Base-by-base conservation (phyloP, 352 stramenopile genomes). In the Peronospora destructor region DNA sequence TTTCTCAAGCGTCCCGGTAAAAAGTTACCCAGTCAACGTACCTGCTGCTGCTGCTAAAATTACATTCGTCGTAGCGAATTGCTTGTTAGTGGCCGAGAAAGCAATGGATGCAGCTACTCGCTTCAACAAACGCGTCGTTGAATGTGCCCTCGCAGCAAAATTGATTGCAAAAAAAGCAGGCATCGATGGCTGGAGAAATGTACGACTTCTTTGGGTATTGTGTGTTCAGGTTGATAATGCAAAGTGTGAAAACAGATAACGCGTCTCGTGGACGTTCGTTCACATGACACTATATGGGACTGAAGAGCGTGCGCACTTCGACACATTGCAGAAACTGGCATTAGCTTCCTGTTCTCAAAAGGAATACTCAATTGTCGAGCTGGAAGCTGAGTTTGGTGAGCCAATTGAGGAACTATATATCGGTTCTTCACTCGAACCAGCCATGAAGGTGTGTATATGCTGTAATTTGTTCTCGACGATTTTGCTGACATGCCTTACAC, bases 111-210 rank as follows among this genome's bases (percentile, higher is more conserved):
- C 80, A 1, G 47, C 56, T 8, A 67, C 52, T 26, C 62, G 61
- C 7, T 95, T 75, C 47, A 95, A 95, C 59, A 86, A 85, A 53
- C 76, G 84, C 7, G 83, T 92, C 5, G 52, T 89, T 11, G 83
- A 93, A 59, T 87, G 83, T 40, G 71, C 72, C 10, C 54, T 93
- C 3, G 83, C 77, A 34, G 67, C 71, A 26, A 91, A 88, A 60
- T 39, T 88, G 44, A 71, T 91, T 13, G 72, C 59, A 11, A 87
- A 78, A 43, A 53, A 60, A n/a, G 41, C 66, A 2, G 61, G 38
- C 0, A 19, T 87, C 0, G 10, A 50, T 1, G 11, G 51, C 5
- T 90, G 74, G 71, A 56, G 57, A 53, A 19, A 71, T 56, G 71
- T 87, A 37, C 26, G 17, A 28, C 21, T 10, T 2, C 3, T 16